phyloP scores from a whole-genome alignment of 2,329 filamentous ascomycete species.

The Curvularia spicifera region DNA sequence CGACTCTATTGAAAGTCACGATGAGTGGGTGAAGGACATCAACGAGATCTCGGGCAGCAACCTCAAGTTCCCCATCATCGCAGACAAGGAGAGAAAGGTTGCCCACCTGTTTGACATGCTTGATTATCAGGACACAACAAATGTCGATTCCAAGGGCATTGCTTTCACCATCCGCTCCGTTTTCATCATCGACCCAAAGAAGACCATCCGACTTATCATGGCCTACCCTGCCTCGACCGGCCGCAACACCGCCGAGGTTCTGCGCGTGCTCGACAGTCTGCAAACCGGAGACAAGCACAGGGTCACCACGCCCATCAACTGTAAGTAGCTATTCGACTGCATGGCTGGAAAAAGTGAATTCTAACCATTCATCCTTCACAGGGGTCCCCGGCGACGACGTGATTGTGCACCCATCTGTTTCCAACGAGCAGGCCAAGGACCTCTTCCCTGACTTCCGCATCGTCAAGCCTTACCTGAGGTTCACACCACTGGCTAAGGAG shows the following conservation, averaged over 20 bases:
- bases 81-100: constrained; percentile 61
- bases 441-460: constrained; percentile 66
- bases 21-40: constrained; percentile 61
- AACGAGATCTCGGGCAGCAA: constrained; percentile 58
- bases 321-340: neutral
- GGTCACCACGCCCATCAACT: constrained; percentile 68
- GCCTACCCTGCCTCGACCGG: constrained; percentile 68
- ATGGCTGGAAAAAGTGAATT: neutral
- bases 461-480: constrained; percentile 67
- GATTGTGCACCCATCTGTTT: constrained; percentile 66
- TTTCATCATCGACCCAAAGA: constrained; percentile 70
- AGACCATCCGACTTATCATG: constrained; percentile 67
- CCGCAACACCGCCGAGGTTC: constrained; percentile 61
- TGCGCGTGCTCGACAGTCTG: constrained; percentile 59
- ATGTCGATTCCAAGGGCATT: constrained; percentile 62
- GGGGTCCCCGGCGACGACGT: constrained; percentile 65
- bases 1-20: constrained; percentile 59
- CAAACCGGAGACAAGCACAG: constrained; percentile 66
- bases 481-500: constrained; percentile 65
- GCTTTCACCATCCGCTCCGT: constrained; percentile 70
- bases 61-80: constrained; percentile 60
- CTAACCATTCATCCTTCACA: neutral
- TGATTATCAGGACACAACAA: constrained; percentile 63
- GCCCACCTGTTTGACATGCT: constrained; percentile 61
- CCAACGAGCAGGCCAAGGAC: constrained; percentile 64